Percentiles rank a stretch among this genome's conserved stretches.
phyloP scores from a whole-genome alignment of 2,329 filamentous ascomycete species.

The Talaromyces sp. region DNA sequence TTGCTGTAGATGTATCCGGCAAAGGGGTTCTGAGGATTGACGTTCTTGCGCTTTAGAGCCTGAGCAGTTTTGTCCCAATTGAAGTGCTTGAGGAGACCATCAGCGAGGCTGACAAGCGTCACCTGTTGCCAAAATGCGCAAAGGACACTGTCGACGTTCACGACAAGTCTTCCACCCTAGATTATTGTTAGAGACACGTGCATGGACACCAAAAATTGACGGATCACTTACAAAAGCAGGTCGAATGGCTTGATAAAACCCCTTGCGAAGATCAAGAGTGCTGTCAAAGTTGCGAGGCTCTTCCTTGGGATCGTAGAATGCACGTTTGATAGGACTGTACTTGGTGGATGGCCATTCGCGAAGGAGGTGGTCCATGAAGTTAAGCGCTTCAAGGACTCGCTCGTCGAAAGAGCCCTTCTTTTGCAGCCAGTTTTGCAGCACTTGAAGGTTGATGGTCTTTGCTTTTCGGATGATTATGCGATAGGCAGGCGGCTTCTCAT shows the following conservation, averaged over 20 bases:
- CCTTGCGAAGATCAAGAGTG: constrained; percentile 76
- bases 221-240: constrained; percentile 58
- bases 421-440: constrained; percentile 64
- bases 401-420: constrained; percentile 54
- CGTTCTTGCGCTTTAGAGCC: constrained; percentile 23
- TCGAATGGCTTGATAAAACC: constrained; percentile 81
- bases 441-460: constrained; percentile 64
- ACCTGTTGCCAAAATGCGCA: constrained; percentile 73
- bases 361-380: constrained; percentile 85
- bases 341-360: constrained; percentile 70
- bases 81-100: constrained; percentile 30
- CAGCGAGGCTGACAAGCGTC: constrained; percentile 34
- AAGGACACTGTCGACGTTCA: constrained; percentile 91
- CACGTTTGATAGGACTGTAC: constrained; percentile 71
- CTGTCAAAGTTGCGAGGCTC: constrained; percentile 55
- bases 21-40: constrained; percentile 14
- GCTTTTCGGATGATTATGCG: constrained; percentile 62
- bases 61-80: constrained; percentile 32
- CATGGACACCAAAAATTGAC: constrained; percentile 3
- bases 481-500: constrained; percentile 48
- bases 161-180: constrained; percentile 62
- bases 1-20: constrained; percentile 7
- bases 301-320: constrained; percentile 66
- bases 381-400: constrained; percentile 73
- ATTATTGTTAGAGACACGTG: constrained; percentile 26